phyloP scores from a whole-genome alignment of 1,139 yeast genomes.

The Williopsis jadinii region DNA sequence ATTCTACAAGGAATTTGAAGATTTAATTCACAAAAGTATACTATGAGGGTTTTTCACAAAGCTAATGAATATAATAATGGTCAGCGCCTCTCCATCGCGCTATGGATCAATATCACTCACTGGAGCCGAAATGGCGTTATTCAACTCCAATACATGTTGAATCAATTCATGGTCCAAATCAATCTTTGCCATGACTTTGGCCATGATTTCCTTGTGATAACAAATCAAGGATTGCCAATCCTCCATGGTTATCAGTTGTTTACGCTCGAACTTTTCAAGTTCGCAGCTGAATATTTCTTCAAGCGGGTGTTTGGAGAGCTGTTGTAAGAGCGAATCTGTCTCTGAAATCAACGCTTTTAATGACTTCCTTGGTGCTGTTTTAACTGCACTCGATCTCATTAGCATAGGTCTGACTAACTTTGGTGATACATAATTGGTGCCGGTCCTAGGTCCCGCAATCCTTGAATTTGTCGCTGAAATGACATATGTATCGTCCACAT shows the following conservation, averaged over 20 bases:
- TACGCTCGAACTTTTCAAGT: slow-evolving; percentile 3
- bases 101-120: not conserved
- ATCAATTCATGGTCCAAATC: slow-evolving; percentile 10
- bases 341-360: not conserved
- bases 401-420: slow-evolving; percentile 3
- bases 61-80: too few species aligned
- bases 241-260: not conserved
- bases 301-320: not conserved
- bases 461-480: too few species aligned
- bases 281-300: not conserved
- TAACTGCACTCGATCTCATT: not conserved
- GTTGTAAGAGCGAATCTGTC: slow-evolving; percentile 2
- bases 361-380: not conserved
- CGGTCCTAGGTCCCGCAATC: too few species aligned
- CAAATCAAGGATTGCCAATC: slow-evolving; percentile 11
- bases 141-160: slow-evolving; percentile 14
- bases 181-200: slow-evolving; percentile 3
- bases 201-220: slow-evolving; percentile 3
- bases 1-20: slow-evolving; percentile 8
- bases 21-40: not conserved
- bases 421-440: slow-evolving; percentile 9
- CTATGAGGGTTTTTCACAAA: not conserved
- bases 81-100: too few species aligned
- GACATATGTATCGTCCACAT: too few species aligned
- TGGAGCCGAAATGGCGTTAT: slow-evolving; percentile 7